A percentile compares a stretch with the other conserved stretches of the same genome.
Evolutionary conservation across 2,329 filamentous ascomycete species (phyloP).

Genomic region (Fusarium decemcellulare): DNA sequence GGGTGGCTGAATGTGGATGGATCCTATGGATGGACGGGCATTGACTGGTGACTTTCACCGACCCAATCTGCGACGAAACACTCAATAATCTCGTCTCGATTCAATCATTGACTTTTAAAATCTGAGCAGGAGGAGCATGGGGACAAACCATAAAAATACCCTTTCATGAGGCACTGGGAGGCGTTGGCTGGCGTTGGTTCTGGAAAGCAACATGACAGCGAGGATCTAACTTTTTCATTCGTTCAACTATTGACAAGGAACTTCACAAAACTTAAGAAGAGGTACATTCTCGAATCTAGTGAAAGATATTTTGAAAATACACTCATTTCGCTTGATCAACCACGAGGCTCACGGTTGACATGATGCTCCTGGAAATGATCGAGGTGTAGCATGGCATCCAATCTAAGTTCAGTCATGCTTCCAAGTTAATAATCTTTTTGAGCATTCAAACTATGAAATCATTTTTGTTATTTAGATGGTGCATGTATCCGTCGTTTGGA

Average conservation of each 20-base stretch:
- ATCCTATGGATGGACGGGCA: slow-evolving; percentile 72
- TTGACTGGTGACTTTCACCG: slow-evolving; percentile 50
- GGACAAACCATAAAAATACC: slow-evolving; percentile 16
- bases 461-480: background rate
- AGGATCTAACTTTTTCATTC: slow-evolving; percentile 17
- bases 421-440: too few relatives aligned
- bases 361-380: too few relatives aligned
- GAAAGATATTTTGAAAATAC: background rate
- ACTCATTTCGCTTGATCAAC: background rate
- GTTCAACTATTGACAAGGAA: slow-evolving; percentile 3
- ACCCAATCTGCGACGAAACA: background rate
- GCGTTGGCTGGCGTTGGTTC: slow-evolving; percentile 40
- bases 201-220: slow-evolving; percentile 31
- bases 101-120: slow-evolving; percentile 1
- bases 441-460: too few relatives aligned
- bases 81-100: slow-evolving; percentile 1
- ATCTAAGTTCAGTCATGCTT: too few relatives aligned
- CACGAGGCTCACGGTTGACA: background rate
- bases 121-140: background rate
- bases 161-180: slow-evolving; percentile 24
- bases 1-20: slow-evolving; percentile 88
- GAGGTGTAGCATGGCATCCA: too few relatives aligned
- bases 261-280: background rate
- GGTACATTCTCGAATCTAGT: background rate
- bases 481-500: too few relatives aligned